Percentiles rank a stretch among this genome's conserved stretches.
phyloP scores from a whole-genome alignment of 139 green algal species.

The Closterium sp. region DNA sequence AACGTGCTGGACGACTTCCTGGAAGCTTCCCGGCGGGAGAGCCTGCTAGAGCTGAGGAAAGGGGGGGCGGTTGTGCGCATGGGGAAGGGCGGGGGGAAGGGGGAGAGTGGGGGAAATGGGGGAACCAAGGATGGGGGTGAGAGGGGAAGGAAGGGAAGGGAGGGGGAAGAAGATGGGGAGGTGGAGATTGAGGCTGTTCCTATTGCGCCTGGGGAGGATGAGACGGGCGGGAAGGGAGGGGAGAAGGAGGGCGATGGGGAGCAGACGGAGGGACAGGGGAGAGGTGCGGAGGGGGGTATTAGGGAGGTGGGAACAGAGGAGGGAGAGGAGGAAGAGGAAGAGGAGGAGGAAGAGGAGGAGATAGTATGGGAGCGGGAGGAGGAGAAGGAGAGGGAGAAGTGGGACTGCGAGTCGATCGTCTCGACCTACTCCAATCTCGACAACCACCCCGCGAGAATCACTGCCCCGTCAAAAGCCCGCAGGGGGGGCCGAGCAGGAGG shows the following conservation, averaged over 20 bases:
- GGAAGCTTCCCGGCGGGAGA: background rate
- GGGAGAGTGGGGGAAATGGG: background rate
- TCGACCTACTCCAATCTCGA: conserved; percentile 76
- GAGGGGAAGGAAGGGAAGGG: background rate
- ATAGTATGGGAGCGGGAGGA: conserved; percentile 18
- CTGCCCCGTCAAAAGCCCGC: background rate
- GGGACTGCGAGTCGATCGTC: conserved; percentile 88
- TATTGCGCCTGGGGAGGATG: background rate
- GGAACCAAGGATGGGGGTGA: background rate
- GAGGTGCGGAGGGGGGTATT: background rate
- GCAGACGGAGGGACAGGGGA: background rate
- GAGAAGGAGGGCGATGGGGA: background rate
- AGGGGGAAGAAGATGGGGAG: conserved; percentile 5
- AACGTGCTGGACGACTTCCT: conserved; percentile 79
- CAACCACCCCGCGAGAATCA: conserved; percentile 77
- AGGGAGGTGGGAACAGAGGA: background rate
- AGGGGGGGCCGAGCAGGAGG: background rate
- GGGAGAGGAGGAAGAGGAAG: conserved; percentile 19
- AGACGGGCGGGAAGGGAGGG: background rate
- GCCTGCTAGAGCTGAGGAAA: background rate
- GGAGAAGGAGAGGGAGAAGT: conserved; percentile 58
- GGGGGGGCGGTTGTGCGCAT: background rate
- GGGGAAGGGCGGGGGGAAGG: background rate
- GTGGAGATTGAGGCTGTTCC: background rate
- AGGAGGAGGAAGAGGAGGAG: conserved; percentile 35